phyloP scores from a whole-genome alignment of 2,329 filamentous ascomycete species.

The Talaromyces sp. region DNA sequence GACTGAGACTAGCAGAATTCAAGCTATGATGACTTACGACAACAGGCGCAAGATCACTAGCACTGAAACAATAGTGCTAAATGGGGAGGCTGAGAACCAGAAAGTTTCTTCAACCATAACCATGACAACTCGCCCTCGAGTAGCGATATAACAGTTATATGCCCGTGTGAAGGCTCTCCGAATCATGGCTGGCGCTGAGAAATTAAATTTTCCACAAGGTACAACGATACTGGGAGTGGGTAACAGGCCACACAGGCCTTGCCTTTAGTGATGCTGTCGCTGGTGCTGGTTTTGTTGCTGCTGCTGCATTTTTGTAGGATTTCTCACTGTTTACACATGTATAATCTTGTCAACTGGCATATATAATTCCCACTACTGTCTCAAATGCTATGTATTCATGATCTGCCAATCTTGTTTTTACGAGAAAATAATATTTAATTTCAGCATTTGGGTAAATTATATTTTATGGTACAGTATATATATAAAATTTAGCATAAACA shows the following conservation, averaged over 20 bases:
- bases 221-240: constrained; percentile 7
- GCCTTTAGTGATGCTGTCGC: constrained; percentile 18
- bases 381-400: not conserved
- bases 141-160: constrained; percentile 10
- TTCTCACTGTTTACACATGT: not conserved
- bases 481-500: no score
- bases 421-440: no score
- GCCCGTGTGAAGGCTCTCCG: constrained; percentile 11
- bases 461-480: no score
- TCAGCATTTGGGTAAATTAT: no score
- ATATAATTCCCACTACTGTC: no score
- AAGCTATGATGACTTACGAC: constrained; percentile 6
- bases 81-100: not conserved
- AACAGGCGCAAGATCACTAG: constrained; percentile 15
- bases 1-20: constrained; percentile 1
- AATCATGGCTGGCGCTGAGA: constrained; percentile 15
- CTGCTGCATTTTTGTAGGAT: constrained; percentile 12
- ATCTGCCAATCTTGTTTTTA: not conserved
- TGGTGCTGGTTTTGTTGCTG: constrained; percentile 30
- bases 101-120: constrained; percentile 3
- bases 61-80: constrained; percentile 5
- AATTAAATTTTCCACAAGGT: constrained; percentile 13
- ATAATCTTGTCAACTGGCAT: not conserved
- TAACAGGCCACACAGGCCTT: constrained; percentile 8
- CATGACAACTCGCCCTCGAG: not conserved